Evolutionary conservation across 192 early-diverging fungal genomes (phyloP), one percentile per base, ranked within the genome.

Genomic region (Ambispora gerdemannii): DNA sequence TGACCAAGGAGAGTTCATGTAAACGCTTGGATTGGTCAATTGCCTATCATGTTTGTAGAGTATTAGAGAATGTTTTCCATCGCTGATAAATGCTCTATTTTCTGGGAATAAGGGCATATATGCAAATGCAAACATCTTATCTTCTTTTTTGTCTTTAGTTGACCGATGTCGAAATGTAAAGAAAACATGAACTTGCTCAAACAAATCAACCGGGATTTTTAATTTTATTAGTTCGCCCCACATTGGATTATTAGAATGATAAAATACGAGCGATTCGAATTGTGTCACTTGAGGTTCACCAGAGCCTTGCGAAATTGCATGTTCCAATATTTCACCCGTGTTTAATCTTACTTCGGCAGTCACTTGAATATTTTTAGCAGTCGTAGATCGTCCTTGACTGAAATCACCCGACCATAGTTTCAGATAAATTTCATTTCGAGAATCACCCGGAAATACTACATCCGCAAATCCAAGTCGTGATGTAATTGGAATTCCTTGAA

Each of bases 181-280:
- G 67, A 86, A 85, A 11, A 90, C 50, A 68, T 91, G 89, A 1
- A 83, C 81, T 28, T 74, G 65, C 65, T 90, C 76, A 71, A 88
- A 84, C n/a, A 70, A 63, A 24, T 77, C 73, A 1, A 83, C 68
- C 20, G 77, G 74, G n/a, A 91, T 77, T 50, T 84, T 84, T 13
- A 92, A 74, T 32, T 85, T 79, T 63, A 92, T 74, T 2, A 80
- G 85, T 77, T 92, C 90, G 13, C 68, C 68, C 88, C 89, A 92
- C 13, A 63, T 69, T 32, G 90, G 89, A 50, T 67, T 64, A 36
- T 80, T 77, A 20, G 79, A 78, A 68, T 92, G 87, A 43, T 85
- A 84, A 71, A 81, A 88, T 1, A 91, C 77, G 24, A 86, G 67
- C 1, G 83, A 85, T 32, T 90, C 86, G 67, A 84, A 90, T 8